Evolutionary conservation across 2,329 filamentous ascomycete species (phyloP).

Genomic region (Aureobasidium lini): DNA sequence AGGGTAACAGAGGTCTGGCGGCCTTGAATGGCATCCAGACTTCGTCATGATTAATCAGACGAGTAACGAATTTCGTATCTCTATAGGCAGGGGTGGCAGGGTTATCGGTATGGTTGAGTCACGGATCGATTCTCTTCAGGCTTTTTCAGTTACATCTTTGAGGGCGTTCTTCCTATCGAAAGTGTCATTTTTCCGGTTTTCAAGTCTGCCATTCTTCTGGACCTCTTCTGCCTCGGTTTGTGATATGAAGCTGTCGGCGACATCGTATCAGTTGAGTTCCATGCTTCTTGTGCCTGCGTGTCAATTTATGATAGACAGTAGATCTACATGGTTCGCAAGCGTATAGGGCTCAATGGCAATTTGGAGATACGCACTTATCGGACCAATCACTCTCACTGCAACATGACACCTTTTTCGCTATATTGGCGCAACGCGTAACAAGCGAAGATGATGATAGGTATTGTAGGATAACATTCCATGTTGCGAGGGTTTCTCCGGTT

Average conservation of each 20-base stretch:
- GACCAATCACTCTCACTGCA: background rate
- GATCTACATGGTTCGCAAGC: background rate
- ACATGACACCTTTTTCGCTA: background rate
- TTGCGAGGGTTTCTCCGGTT: too few relatives aligned
- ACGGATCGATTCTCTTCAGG: background rate
- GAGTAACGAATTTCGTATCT: conserved; percentile 3
- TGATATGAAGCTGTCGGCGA: background rate
- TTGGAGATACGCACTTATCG: background rate
- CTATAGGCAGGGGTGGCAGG: background rate
- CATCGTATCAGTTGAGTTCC: background rate
- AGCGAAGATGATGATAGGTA: too few relatives aligned
- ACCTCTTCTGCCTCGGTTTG: background rate
- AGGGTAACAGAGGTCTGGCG: conserved; percentile 71
- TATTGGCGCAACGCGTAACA: background rate
- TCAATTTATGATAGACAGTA: background rate
- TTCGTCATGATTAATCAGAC: background rate
- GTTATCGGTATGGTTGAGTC: background rate
- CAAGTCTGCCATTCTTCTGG: background rate
- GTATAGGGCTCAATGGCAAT: background rate
- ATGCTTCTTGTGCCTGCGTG: background rate
- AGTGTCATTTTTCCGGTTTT: background rate
- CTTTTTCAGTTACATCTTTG: background rate
- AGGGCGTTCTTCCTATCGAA: background rate
- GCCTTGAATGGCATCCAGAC: conserved; percentile 64
- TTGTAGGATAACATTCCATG: too few relatives aligned